These are phyloP conservation scores for Crithidia expoeki DNA, from an alignment of 208 protist species.

Conservation along the genomic window DNA sequence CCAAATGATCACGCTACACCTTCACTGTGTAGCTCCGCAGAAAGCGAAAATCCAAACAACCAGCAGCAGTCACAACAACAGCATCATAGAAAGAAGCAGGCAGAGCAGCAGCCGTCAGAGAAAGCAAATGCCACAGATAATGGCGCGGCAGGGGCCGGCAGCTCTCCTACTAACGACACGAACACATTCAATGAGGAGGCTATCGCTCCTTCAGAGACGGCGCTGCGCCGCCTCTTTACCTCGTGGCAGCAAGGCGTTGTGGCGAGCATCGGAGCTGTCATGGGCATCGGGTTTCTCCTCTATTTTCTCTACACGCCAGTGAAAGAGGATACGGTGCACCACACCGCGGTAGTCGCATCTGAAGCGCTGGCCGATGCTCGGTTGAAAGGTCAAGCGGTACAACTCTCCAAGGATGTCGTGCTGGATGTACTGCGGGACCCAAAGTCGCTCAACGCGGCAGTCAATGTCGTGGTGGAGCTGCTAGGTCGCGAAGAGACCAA, in stretches of 20 bases:
- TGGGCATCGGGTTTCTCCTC: slow-evolving; percentile 81
- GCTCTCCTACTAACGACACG: not conserved
- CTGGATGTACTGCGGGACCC: slow-evolving; percentile 71
- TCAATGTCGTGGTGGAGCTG: slow-evolving; percentile 62
- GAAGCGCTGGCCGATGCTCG: slow-evolving; percentile 77
- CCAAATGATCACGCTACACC: too few relatives aligned
- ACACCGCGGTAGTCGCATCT: slow-evolving; percentile 86
- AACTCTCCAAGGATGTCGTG: slow-evolving; percentile 87
- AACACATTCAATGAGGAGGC: not conserved
- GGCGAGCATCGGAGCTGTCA: slow-evolving; percentile 82
- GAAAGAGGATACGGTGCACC: slow-evolving; percentile 90
- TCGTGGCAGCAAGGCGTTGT: slow-evolving; percentile 91
- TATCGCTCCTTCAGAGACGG: slow-evolving; percentile 9
- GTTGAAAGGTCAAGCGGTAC: slow-evolving; percentile 65
- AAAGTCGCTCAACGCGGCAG: slow-evolving; percentile 69
- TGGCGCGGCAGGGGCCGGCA: not conserved
- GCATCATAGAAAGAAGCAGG: too few relatives aligned
- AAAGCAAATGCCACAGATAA: not conserved
- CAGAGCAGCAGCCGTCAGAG: not conserved
- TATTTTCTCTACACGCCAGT: slow-evolving; percentile 85
- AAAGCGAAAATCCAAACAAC: too few relatives aligned
- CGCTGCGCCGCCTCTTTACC: slow-evolving; percentile 53
- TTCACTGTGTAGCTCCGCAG: too few relatives aligned
- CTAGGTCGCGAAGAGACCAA: slow-evolving; percentile 78
- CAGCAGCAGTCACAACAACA: too few relatives aligned